Evolutionary conservation across 768 basidiomycete genomes (phyloP).

Genomic region (Leucocoprinus sp.): DNA sequence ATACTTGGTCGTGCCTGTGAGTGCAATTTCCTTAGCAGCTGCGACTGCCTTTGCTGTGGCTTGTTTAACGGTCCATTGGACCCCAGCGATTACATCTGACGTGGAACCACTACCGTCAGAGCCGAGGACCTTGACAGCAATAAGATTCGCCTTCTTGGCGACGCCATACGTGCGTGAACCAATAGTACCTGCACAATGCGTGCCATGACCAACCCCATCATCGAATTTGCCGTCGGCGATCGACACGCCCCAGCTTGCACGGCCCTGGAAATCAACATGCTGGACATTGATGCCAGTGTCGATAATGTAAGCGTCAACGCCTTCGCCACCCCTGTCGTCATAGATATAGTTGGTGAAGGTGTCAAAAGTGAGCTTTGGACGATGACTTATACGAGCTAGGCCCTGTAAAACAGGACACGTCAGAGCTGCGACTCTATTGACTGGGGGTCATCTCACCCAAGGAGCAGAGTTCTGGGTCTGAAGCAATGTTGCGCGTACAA

Average conservation of each 20-base stretch:
- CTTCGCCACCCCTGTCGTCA: slow-evolving; percentile 67
- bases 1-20: slow-evolving; percentile 74
- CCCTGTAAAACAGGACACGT: slow-evolving; percentile 45
- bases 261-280: slow-evolving; percentile 84
- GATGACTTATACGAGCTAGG: slow-evolving; percentile 91
- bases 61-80: slow-evolving; percentile 61
- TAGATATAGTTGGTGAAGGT: slow-evolving; percentile 85
- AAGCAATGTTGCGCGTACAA: slow-evolving; percentile 63
- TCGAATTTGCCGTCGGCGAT: slow-evolving; percentile 72
- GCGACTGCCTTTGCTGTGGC: slow-evolving; percentile 48
- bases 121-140: slow-evolving; percentile 93
- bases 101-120: slow-evolving; percentile 90
- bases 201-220: slow-evolving; percentile 94
- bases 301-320: slow-evolving; percentile 86
- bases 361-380: slow-evolving; percentile 59
- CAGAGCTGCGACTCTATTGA: slow-evolving; percentile 3
- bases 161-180: slow-evolving; percentile 93
- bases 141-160: slow-evolving; percentile 84
- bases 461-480: slow-evolving; percentile 60
- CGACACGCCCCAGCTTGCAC: slow-evolving; percentile 91
- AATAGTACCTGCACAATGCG: slow-evolving; percentile 94
- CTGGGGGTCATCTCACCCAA: slow-evolving; percentile 52
- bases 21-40: slow-evolving; percentile 56
- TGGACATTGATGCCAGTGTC: slow-evolving; percentile 86
- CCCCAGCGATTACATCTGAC: slow-evolving; percentile 89